Conservation (phyloP, 106 monocot species). For the Dioscorea dumetorum region DNA sequence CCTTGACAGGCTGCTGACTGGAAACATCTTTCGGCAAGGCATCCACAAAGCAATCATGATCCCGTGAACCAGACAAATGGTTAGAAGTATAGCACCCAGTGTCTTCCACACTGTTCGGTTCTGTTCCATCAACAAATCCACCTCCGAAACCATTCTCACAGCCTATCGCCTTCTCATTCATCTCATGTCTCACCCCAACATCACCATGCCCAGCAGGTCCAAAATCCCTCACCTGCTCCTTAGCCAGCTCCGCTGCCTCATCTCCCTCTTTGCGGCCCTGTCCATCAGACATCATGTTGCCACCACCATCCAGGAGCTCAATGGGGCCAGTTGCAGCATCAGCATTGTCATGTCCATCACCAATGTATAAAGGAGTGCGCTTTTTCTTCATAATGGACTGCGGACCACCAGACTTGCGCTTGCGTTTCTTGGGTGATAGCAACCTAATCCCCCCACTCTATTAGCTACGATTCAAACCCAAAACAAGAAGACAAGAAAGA, state of each 20-base stretch:
- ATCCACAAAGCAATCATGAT: constrained; percentile 18
- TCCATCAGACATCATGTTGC: no score
- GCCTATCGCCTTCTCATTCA: background rate
- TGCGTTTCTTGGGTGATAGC: constrained; percentile 32
- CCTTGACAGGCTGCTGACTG: background rate
- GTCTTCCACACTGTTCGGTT: background rate
- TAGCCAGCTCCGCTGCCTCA: background rate
- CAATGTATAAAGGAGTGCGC: background rate
- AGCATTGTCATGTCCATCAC: background rate
- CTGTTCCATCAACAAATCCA: background rate
- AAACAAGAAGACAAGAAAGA: background rate
- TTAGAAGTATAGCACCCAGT: constrained; percentile 13
- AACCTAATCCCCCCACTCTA: background rate
- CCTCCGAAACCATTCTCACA: constrained; percentile 3
- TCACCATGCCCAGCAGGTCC: background rate
- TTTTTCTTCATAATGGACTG: constrained; percentile 21
- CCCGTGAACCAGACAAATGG: constrained; percentile 5
- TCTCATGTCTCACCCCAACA: no score
- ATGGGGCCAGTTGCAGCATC: background rate
- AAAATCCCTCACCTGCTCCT: background rate
- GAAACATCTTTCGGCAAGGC: constrained; percentile 24
- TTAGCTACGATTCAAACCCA: background rate
- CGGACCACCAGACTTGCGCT: constrained; percentile 30
- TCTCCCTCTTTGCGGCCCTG: background rate
- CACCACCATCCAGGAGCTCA: background rate